Percentiles rank a stretch among this genome's conserved stretches.
Evolutionary conservation across 208 protist species (phyloP).

Genomic region (Leptomonas pyrrhocoris): DNA sequence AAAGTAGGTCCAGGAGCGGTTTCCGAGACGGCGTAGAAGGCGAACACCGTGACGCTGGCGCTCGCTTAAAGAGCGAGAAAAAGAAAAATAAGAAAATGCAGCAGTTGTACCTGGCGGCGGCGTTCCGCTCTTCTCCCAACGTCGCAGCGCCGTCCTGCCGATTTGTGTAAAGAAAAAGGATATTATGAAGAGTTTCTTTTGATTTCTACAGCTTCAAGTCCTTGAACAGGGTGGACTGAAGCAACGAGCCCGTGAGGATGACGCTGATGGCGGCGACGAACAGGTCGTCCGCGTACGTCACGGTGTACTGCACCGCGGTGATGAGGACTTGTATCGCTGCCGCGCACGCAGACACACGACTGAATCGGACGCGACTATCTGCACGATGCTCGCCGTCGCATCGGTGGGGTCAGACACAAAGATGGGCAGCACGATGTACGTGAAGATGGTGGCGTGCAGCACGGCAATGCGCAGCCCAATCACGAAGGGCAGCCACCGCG

Average conservation of each 20-base stretch:
- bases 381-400: neutral
- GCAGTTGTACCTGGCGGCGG: no score
- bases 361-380: conserved; percentile 2
- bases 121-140: no score
- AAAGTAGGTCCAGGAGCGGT: no score
- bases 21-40: no score
- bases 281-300: conserved; percentile 36
- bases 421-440: conserved; percentile 30
- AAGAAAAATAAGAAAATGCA: neutral
- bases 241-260: conserved; percentile 35
- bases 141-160: no score
- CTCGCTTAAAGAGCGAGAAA: neutral
- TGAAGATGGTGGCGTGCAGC: conserved; percentile 38
- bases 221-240: conserved; percentile 31
- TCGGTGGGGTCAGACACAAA: conserved; percentile 11
- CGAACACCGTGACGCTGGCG: no score
- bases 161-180: neutral
- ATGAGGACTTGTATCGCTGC: conserved; percentile 8
- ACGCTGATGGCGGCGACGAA: conserved; percentile 34
- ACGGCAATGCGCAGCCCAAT: conserved; percentile 40
- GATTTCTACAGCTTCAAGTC: conserved; percentile 21
- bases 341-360: neutral
- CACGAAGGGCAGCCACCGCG: conserved; percentile 35
- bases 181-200: neutral
- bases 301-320: conserved; percentile 21